Base-by-base conservation (phyloP, 495 filamentous ascomycete genomes). In the Penicillium riverlandense region DNA sequence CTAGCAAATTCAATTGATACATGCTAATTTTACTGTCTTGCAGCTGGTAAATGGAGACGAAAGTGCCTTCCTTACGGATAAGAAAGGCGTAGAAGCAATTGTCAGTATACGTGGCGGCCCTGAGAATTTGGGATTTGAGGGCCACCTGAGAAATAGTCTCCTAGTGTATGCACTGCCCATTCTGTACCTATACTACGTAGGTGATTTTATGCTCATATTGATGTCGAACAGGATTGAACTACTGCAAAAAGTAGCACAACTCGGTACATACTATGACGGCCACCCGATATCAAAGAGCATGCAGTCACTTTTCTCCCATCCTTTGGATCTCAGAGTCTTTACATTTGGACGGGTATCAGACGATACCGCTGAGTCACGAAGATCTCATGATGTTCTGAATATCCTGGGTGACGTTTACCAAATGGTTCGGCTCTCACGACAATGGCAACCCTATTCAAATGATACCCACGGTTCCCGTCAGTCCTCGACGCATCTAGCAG, bases 11-110 rank as follows among this genome's bases (percentile, higher is more conserved):
- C 1, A 13, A 28, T 16, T 41, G 32, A 32, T 39, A 2, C 13
- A 35, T 35, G 12, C 38, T 41, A 10, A 41, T 11, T n/a, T 33
- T 33, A 2, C n/a, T n/a, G n/a, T 4, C 13, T 2, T 22, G 40
- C 14, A 54, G 51, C 28, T 54, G 29, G 36, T 54, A 0, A 50
- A 39, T 27, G 47, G 46, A 7, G 47, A 50, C 15, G 9, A 32
- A 35, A 13, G 16, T 11, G 32, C 36, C 8, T 54, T 50, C 35
- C 12, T 29, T n/a, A 37, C 33, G 22, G 43, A 54, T 28, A 38
- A 47, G 29, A 14, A 50, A 38, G 37, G 38, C 11, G 6, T 41
- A 8, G 31, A 42, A 27, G 10, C 13, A 13, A 32, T 36, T 28
- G 14, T 40, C 12, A n/a, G 11, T 29, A 6, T 30, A n/a, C 35